Evolutionary conservation across 1,139 yeast species (phyloP).

Genomic region (Kodamaea plutei): DNA sequence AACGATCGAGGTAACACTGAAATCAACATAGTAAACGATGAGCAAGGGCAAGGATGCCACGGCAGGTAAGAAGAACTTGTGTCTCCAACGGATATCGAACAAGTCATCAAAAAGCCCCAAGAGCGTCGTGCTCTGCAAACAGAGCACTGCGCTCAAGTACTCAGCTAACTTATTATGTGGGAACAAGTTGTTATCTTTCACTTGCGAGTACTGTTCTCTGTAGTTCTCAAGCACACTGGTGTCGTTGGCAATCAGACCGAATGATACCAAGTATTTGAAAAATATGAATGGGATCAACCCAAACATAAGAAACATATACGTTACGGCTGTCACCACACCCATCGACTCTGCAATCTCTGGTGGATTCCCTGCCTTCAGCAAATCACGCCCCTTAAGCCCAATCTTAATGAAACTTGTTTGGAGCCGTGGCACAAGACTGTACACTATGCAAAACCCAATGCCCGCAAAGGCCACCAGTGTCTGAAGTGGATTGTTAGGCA

Average conservation of each 20-base stretch:
- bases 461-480: constrained; percentile 65
- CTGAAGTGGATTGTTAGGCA: constrained; percentile 31
- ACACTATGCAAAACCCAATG: constrained; percentile 60
- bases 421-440: constrained; percentile 61
- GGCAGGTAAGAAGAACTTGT: constrained; percentile 92
- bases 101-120: constrained; percentile 92
- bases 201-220: constrained; percentile 31
- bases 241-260: constrained; percentile 35
- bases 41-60: constrained; percentile 88
- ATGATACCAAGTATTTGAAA: constrained; percentile 67
- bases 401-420: constrained; percentile 64
- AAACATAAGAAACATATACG: constrained; percentile 77
- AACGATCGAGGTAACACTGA: constrained; percentile 86
- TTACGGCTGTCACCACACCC: constrained; percentile 83
- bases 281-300: constrained; percentile 87
- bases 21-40: constrained; percentile 89
- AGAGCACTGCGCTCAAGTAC: constrained; percentile 77
- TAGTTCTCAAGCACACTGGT: constrained; percentile 31
- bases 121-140: constrained; percentile 77
- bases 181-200: constrained; percentile 43
- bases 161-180: constrained; percentile 87
- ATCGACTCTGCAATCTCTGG: constrained; percentile 74
- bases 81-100: constrained; percentile 95
- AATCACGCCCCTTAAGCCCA: constrained; percentile 81
- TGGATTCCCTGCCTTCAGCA: constrained; percentile 67